Evolutionary conservation across 1,139 yeast genomes (phyloP).

Genomic region (Pichia sp.): DNA sequence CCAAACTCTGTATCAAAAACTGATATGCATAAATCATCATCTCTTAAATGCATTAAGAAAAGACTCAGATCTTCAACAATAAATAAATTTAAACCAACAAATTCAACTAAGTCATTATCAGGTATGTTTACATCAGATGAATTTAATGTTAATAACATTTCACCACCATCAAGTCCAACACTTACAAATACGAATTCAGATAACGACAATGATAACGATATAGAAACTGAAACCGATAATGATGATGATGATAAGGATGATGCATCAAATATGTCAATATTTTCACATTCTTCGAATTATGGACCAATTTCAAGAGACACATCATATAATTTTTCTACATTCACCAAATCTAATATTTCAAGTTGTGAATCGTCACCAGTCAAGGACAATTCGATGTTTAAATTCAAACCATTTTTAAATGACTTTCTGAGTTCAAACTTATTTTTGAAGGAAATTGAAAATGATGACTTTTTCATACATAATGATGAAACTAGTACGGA

Average conservation of each 20-base stretch:
- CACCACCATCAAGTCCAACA: constrained; percentile 6
- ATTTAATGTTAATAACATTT: not conserved
- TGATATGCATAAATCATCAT: constrained; percentile 6
- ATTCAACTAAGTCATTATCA: not conserved
- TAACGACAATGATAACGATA: constrained; percentile 2
- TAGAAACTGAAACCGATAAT: too few relatives aligned
- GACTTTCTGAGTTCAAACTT: not conserved
- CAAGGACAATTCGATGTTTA: constrained; percentile 1
- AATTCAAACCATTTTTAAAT: constrained; percentile 3
- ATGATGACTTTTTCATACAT: not conserved
- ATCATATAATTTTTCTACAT: constrained; percentile 4
- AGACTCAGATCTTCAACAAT: constrained; percentile 4
- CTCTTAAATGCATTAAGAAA: constrained; percentile 7
- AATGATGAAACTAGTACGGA: not conserved
- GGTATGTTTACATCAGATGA: not conserved
- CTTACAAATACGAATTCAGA: not conserved
- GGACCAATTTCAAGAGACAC: constrained; percentile 3
- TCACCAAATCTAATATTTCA: not conserved
- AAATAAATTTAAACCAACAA: not conserved
- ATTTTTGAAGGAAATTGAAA: not conserved
- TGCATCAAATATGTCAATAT: constrained; percentile 6
- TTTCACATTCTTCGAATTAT: constrained; percentile 7
- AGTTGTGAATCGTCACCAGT: constrained; percentile 13
- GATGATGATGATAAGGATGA: constrained; percentile 4
- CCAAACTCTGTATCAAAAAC: not conserved